These are phyloP conservation scores for Aspergillus glaucus DNA, from an alignment of 2,329 filamentous ascomycete species.

Conservation along the genomic window DNA sequence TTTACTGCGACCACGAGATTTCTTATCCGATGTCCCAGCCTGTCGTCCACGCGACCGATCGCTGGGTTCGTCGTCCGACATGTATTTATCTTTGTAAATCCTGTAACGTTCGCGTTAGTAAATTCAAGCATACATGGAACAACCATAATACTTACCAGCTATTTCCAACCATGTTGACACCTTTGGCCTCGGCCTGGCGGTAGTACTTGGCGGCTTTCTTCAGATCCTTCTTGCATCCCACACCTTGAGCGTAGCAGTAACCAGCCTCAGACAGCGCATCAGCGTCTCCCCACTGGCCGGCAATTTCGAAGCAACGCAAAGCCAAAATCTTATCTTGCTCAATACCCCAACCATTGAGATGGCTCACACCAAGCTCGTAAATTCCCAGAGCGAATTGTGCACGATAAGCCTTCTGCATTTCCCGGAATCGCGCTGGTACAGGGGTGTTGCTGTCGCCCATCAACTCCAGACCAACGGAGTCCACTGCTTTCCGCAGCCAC, in stretches of 20 bases:
- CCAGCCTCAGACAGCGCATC: conserved; percentile 92
- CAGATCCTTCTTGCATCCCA: conserved; percentile 92
- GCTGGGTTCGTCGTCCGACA: conserved; percentile 55
- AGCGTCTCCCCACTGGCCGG: conserved; percentile 88
- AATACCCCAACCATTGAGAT: conserved; percentile 98
- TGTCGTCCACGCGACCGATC: conserved; percentile 27
- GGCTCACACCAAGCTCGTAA: conserved; percentile 91
- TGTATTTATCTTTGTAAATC: conserved; percentile 96
- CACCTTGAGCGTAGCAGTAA: conserved; percentile 89
- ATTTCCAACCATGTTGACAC: conserved; percentile 96
- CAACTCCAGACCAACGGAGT: conserved; percentile 73
- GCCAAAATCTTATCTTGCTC: conserved; percentile 85
- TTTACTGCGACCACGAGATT: conserved; percentile 67
- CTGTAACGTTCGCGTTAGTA: conserved; percentile 40
- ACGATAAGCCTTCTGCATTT: conserved; percentile 68
- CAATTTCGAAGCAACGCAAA: conserved; percentile 91
- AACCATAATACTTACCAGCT: conserved; percentile 67
- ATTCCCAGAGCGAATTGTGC: conserved; percentile 93
- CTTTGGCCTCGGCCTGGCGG: conserved; percentile 81
- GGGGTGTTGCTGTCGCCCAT: conserved; percentile 61
- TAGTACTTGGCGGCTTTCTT: conserved; percentile 92
- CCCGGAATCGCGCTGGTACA: conserved; percentile 53
- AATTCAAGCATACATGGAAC: conserved; percentile 4
- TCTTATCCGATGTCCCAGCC: conserved; percentile 52
- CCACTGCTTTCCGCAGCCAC: conserved; percentile 88